Evolutionary conservation across 106 monocot species (phyloP).

Genomic region (Dioscorea dumetorum): DNA sequence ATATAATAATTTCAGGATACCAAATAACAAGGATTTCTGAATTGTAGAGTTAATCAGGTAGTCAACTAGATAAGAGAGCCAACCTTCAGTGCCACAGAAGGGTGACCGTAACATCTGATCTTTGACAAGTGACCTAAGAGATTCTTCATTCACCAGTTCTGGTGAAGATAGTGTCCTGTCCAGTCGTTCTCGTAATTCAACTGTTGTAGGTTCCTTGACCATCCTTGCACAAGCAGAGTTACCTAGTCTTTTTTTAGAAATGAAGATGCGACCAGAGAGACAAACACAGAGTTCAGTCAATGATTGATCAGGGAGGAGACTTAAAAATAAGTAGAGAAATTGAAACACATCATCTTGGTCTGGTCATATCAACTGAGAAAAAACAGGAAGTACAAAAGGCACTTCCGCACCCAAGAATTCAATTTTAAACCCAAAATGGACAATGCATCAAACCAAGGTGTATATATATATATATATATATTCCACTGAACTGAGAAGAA

Average conservation of each 20-base stretch:
- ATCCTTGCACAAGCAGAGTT: slow-evolving; percentile 16
- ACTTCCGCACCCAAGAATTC: too few relatives aligned
- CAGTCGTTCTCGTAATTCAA: slow-evolving; percentile 48
- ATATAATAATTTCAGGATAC: background rate
- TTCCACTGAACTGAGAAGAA: too few relatives aligned
- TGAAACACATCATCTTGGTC: too few relatives aligned
- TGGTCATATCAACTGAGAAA: too few relatives aligned
- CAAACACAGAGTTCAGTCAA: too few relatives aligned
- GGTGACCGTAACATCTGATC: slow-evolving; percentile 66
- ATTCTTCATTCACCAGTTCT: slow-evolving; percentile 55
- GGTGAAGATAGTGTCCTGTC: slow-evolving; percentile 59
- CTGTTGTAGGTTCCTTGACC: slow-evolving; percentile 52
- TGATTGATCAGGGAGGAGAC: too few relatives aligned
- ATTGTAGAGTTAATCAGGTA: background rate
- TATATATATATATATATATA: too few relatives aligned
- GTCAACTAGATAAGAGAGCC: slow-evolving; percentile 2
- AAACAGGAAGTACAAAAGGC: too few relatives aligned
- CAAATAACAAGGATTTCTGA: background rate
- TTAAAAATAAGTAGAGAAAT: too few relatives aligned
- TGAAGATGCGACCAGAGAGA: too few relatives aligned
- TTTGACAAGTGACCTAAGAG: slow-evolving; percentile 63
- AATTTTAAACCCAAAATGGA: too few relatives aligned
- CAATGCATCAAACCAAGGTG: too few relatives aligned
- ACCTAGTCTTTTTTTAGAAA: background rate
- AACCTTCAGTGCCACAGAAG: slow-evolving; percentile 45